Base-by-base conservation (phyloP, 129 eudicot species). In the Chrysanthemum lavandulifolium region DNA sequence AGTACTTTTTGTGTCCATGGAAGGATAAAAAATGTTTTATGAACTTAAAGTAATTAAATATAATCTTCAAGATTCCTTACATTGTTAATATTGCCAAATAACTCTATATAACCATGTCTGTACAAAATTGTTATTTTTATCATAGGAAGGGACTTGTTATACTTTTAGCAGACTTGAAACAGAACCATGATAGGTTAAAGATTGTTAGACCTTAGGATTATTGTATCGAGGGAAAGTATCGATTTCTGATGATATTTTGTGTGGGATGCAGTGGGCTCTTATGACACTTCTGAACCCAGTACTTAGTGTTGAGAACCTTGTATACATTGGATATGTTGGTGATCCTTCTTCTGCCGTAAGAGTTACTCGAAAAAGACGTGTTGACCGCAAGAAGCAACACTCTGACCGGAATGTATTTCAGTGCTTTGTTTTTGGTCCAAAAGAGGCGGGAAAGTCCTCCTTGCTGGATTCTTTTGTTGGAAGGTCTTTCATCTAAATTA, bases 381-480 rank as follows among this genome's bases (percentile, higher is more conserved):
- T 84, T 47, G 99, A 94, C 83, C 97, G 99, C 63, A 94, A 86
- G 78, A 94, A 90, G 84, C 88, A 91, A 82, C 97, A 88, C 76
- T 75, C 94, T 1, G 96, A 94, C 73, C 85, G 97, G 70, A 94
- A 75, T 70, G 96, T 90, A 71, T 90, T 86, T 67, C 99, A 94
- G 79, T 94, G 99, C 53, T 90, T 82, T 67, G 99, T 94, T 61
- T 94, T 94, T 82, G 97, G 96, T 71, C 97, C 99, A 58, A 86
- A 84, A 79, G 88, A 82, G 67, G 87, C 97, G 3, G 99, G 99
- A 52, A 94, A 94, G 71, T 79, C 97, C 3, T 86, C 93, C 16
- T 58, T 94, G 68, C 73, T 90, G 74, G 80, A 88, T 83, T 81
- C 99, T 16, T 86, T 86, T 75, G 81, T 86, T 79, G 91, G 94